Evolutionary conservation across 148 eudicot genomes (phyloP).

Genomic region (Diospyros lotus): DNA sequence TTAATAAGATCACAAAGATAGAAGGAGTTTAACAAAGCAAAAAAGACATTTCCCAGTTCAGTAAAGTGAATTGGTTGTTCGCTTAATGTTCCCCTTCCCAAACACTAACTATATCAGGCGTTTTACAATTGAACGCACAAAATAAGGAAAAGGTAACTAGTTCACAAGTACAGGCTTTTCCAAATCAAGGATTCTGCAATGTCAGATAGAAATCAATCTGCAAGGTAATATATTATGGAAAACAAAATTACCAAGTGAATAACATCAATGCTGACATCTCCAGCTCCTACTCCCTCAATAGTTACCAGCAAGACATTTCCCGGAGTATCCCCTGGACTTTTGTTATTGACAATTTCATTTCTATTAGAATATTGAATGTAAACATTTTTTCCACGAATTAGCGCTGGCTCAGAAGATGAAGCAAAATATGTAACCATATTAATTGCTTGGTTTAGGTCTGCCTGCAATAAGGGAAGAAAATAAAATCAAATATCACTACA

Average conservation of each 20-base stretch:
- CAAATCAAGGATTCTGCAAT: no score
- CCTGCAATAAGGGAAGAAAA: slow-evolving; percentile 28
- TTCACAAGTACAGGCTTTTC: no score
- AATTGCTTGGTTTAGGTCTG: slow-evolving; percentile 70
- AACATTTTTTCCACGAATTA: slow-evolving; percentile 64
- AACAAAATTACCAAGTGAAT: slow-evolving; percentile 58
- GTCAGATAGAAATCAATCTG: no score
- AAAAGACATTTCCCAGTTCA: no score
- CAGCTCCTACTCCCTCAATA: slow-evolving; percentile 74
- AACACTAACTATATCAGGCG: no score
- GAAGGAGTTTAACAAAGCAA: no score
- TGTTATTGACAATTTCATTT: slow-evolving; percentile 73
- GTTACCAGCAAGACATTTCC: slow-evolving; percentile 81
- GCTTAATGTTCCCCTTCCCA: no score
- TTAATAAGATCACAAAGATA: no score
- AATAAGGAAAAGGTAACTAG: no score
- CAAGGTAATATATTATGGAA: neutral
- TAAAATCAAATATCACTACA: neutral
- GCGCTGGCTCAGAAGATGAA: slow-evolving; percentile 69
- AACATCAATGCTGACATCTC: slow-evolving; percentile 72
- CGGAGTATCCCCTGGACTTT: slow-evolving; percentile 63
- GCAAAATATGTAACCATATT: slow-evolving; percentile 72
- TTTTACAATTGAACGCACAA: no score
- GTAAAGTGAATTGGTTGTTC: no score
- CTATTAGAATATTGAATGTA: slow-evolving; percentile 72